Evolutionary conservation across 768 basidiomycete genomes (phyloP), one percentile per base, ranked within the genome.

Genomic region (Calocera viscosa): DNA sequence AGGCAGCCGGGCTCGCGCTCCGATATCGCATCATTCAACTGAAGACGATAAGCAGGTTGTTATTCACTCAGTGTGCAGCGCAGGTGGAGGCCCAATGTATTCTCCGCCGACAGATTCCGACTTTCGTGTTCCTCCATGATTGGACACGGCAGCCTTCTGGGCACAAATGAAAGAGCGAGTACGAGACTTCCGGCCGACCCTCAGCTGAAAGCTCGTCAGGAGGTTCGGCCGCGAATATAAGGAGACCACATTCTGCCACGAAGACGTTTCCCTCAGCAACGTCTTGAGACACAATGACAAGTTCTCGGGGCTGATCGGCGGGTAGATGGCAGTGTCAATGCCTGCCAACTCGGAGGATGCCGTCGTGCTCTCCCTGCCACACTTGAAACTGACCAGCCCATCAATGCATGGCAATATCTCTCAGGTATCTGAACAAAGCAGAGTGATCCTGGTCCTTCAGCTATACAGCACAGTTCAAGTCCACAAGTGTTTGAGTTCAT

Each of bases 291-390:
- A 66, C 28, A 26, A 34, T 3, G 47, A 22, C 2, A 66, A 24
- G 26, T 11, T 66, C 2, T 40, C 65, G 3, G 65, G 40, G 16
- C 24, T 66, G 26, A 66, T 66, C 47, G 65, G 49, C 43, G 49
- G 65, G 65, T 41, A 41, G 41, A 41, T n/a, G 22, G 39, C 65
- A 10, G 65, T 8, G 10, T 64, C 11, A n/a, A 39, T 39, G 34
- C 64, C 64, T 34, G 2, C 11, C 5, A 35, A 64, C 32, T 64
- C 32, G 64, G 64, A 38, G n/a, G 2, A 60, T 30, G 19, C 35
- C 35, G 35, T 14, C 7, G 35, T 14, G 35, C 35, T 38, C 35
- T 5, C 14, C 7, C 35, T 14, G 7, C 35, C 14, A 38, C 14
- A 5, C 35, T 5, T 14, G 7, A 38, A 38, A 38, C 7, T 14